phyloP scores from a whole-genome alignment of 2,329 filamentous ascomycete species.

The Trichophyton verrucosum region DNA sequence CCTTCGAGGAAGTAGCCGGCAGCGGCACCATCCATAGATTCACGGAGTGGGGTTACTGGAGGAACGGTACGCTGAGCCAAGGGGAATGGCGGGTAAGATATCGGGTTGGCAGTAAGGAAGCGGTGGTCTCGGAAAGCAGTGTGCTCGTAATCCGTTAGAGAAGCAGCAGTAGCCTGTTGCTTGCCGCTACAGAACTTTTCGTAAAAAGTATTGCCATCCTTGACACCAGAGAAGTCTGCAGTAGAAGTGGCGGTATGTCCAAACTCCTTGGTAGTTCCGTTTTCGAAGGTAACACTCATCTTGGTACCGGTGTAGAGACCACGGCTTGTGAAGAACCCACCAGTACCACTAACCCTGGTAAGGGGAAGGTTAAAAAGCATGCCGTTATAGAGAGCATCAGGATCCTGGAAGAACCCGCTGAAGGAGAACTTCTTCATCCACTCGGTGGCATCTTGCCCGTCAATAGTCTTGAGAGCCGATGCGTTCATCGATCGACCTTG shows the following conservation, averaged over 20 bases:
- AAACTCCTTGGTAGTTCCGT: slow-evolving; percentile 19
- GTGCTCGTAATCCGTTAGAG: too few species aligned
- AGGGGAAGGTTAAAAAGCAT: slow-evolving; percentile 18
- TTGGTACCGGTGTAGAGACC: slow-evolving; percentile 18
- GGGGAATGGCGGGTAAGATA: slow-evolving; percentile 21
- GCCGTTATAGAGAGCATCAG: slow-evolving; percentile 24
- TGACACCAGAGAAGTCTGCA: slow-evolving; percentile 24
- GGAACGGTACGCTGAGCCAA: slow-evolving; percentile 26
- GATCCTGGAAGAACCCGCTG: slow-evolving; percentile 16
- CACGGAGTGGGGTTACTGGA: slow-evolving; percentile 26
- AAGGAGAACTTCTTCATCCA: slow-evolving; percentile 19
- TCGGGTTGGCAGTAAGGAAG: slow-evolving; percentile 23
- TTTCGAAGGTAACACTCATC: slow-evolving; percentile 21
- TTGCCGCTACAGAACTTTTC: slow-evolving; percentile 23
- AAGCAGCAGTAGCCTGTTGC: too few species aligned
- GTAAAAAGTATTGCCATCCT: slow-evolving; percentile 31
- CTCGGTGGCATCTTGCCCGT: slow-evolving; percentile 19
- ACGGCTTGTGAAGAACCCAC: slow-evolving; percentile 9
- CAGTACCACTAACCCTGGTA: slow-evolving; percentile 1
- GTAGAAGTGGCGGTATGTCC: slow-evolving; percentile 17
- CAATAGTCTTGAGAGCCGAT: slow-evolving; percentile 21
- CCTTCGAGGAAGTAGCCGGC: slow-evolving; percentile 36
- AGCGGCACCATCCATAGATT: slow-evolving; percentile 22
- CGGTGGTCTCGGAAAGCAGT: background rate
- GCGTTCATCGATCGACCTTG: slow-evolving; percentile 7